Base-by-base conservation (phyloP, 495 filamentous ascomycete genomes). In the Xylaria castorea region DNA sequence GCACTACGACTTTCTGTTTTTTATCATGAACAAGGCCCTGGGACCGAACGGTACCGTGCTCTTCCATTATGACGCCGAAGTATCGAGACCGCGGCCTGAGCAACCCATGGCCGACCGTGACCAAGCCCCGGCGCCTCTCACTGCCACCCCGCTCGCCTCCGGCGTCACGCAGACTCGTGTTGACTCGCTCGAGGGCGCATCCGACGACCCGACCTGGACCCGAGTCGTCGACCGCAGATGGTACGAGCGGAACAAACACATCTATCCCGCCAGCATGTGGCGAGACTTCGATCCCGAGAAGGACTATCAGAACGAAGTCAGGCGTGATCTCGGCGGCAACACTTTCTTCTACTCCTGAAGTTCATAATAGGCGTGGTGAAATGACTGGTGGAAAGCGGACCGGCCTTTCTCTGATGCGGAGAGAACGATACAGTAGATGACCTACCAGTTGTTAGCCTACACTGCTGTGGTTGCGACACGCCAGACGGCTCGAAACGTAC, bases 201-300 rank as follows among this genome's bases (percentile, higher is more conserved):
- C 88, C 42, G 93, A 97, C 68, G 95, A 98, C 72, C 90, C 94
- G 0, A 88, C 89, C 4, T 85, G 93, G 70, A 99, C 96, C 32
- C 98, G 97, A 80, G 96, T 98, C 9, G 96, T 99, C 2, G 96
- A 99, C 83, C 87, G 96, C 58, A 83, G 96, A 70, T 99, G 96
- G 96, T 99, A 98, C 78, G 93, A 97, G 83, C 87, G 91, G 75
- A 97, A 98, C 80, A 99, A 98, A 80, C 96, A 99, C 75, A 98
- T 98, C 61, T 98, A 94, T 81, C 96, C 96, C 0, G 96, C 95
- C 7, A 97, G 93, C 79, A 86, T 96, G 20, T 99, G 96, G 96
- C 93, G 94, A 71, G 92, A 97, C 71, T 99, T 97, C 81, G 95
- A 98, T 72, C 92, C 94, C 1, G 91, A 91, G 36, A 92, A 91